Percentiles rank a stretch among this genome's conserved stretches.
Conservation (phyloP, 192 early-diverging fungal genomes). For the Gaertneriomyces semiglobifer region DNA sequence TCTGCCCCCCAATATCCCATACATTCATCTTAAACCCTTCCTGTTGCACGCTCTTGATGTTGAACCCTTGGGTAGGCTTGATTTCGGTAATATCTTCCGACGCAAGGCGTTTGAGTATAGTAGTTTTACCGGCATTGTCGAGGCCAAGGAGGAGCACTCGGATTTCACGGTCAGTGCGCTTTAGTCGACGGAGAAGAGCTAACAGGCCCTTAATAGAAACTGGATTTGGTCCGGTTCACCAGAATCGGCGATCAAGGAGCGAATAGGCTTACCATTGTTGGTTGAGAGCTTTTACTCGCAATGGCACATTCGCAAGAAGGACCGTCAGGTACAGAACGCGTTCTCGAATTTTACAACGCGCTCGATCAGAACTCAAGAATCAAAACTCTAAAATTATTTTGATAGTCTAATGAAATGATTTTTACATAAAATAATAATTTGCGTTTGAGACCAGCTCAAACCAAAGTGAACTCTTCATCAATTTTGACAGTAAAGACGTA, state of each 20-base stretch:
- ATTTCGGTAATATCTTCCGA: conserved; percentile 55
- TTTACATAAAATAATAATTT: too few species aligned
- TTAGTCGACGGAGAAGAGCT: conserved; percentile 47
- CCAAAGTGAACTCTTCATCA: not conserved
- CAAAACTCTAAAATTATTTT: too few species aligned
- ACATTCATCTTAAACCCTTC: conserved; percentile 60
- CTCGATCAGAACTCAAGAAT: too few species aligned
- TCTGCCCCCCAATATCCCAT: conserved; percentile 64
- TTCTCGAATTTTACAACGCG: too few species aligned
- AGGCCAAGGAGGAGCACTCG: conserved; percentile 58
- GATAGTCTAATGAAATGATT: too few species aligned
- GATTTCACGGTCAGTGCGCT: conserved; percentile 44
- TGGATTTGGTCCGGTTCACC: too few species aligned
- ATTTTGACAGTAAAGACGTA: not conserved
- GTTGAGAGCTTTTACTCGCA: too few species aligned
- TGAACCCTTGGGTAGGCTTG: conserved; percentile 64
- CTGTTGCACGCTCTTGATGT: conserved; percentile 55
- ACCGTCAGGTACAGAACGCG: too few species aligned
- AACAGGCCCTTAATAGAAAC: conserved; percentile 41
- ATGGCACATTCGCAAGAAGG: too few species aligned
- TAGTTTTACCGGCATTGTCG: conserved; percentile 62
- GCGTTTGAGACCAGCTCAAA: too few species aligned
- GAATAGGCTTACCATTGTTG: too few species aligned
- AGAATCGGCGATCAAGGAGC: too few species aligned
- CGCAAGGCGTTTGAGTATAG: conserved; percentile 51